Conservation (phyloP, 768 basidiomycete genomes). For the Lentinula edodes region DNA sequence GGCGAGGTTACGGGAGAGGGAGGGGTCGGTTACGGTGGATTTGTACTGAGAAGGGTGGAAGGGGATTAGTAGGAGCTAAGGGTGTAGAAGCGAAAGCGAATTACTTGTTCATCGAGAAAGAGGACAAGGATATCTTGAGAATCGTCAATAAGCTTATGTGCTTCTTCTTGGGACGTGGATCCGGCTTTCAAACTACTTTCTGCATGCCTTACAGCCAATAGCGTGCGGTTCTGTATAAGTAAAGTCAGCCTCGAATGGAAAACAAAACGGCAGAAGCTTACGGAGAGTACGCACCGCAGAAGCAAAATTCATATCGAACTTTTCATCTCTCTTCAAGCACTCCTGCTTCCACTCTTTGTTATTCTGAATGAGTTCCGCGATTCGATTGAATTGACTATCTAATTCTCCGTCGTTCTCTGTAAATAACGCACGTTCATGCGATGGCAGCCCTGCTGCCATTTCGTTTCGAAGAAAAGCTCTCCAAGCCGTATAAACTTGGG, state of each 20-base stretch:
- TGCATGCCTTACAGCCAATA: constrained; percentile 49
- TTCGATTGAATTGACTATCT: constrained; percentile 48
- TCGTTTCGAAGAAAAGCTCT: constrained; percentile 53
- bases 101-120: constrained; percentile 70
- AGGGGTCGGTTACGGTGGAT: constrained; percentile 78
- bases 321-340: constrained; percentile 77
- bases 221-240: constrained; percentile 38
- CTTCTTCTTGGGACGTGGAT: constrained; percentile 34
- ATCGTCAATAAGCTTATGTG: constrained; percentile 59
- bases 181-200: constrained; percentile 35
- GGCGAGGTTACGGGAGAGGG: constrained; percentile 76
- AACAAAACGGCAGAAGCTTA: neutral
- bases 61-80: neutral
- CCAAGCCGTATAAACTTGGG: constrained; percentile 60
- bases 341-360: constrained; percentile 57
- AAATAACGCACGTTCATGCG: constrained; percentile 33
- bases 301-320: constrained; percentile 84
- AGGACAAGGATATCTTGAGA: constrained; percentile 73
- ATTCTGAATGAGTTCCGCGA: constrained; percentile 45
- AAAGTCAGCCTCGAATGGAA: constrained; percentile 5
- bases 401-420: constrained; percentile 36
- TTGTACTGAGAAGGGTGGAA: constrained; percentile 48
- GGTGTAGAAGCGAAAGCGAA: constrained; percentile 13
- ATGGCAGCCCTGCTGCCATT: constrained; percentile 59
- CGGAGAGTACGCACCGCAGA: constrained; percentile 54